Base-by-base conservation (phyloP, 2,329 filamentous ascomycete species). In the Cladorrhinum sp. region DNA sequence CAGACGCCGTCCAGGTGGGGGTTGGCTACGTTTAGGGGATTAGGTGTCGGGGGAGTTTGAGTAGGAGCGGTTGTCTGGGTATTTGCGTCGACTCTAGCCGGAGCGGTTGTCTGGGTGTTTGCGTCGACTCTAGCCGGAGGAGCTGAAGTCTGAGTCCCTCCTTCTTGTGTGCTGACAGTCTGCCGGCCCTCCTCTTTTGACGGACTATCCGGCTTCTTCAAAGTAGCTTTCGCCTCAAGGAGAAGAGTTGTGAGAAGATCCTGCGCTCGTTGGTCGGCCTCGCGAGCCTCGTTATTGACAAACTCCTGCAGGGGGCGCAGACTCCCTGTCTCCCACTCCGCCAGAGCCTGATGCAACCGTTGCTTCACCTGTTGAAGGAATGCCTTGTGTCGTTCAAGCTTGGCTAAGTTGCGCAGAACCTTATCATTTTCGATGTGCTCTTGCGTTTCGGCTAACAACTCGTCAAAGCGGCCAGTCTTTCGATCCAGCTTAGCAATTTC, bases 1-100 rank as follows among this genome's bases (percentile, higher is more conserved):
- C 66, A 68, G 50, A 32, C 24, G 36, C 50, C 27, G 3, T 55
- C 59, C 54, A 18, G 29, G 49, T 60, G 59, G n/a, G 20, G 45
- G 45, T 45, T 48, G 2, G 20, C 13, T 5, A 22, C n/a, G 7
- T 48, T 38, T 1, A 41, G 27, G 20, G 45, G 9, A 20, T 13
- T 24, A 38, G 7, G 50, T 10, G 5, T n/a, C n/a, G n/a, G n/a
- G n/a, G n/a, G n/a, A n/a, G n/a, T n/a, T n/a, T n/a, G n/a, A n/a
- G n/a, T n/a, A n/a, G n/a, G n/a, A n/a, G n/a, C n/a, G n/a, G n/a
- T n/a, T n/a, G n/a, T n/a, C n/a, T n/a, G n/a, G n/a, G n/a, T n/a
- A n/a, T n/a, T n/a, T n/a, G n/a, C n/a, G n/a, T n/a, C n/a, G n/a
- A n/a, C n/a, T n/a, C n/a, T n/a, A n/a, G n/a, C n/a, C n/a, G n/a